A percentile compares a stretch with the other conserved stretches of the same genome.
Evolutionary conservation across 495 filamentous ascomycete genomes (phyloP).

Genomic region (Aspergillus nanangensis): DNA sequence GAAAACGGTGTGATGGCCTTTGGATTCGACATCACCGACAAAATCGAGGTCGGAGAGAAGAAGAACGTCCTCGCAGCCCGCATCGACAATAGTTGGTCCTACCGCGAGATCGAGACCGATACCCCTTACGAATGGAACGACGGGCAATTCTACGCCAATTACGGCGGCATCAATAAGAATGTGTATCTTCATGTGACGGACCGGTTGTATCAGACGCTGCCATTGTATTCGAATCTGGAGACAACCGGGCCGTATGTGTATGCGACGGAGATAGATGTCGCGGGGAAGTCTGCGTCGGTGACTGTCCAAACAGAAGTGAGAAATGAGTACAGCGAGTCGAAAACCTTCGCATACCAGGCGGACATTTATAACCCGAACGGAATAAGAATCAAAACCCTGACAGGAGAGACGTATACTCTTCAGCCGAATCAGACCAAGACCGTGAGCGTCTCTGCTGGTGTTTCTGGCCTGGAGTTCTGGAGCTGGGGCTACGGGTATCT

Average conservation of each 20-base stretch:
- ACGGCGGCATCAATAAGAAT: constrained; percentile 4
- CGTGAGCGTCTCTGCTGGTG: neutral
- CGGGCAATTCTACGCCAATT: constrained; percentile 1
- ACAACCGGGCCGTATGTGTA: neutral
- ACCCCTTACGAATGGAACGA: neutral
- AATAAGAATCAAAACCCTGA: neutral
- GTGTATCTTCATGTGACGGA: constrained; percentile 1
- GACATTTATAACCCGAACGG: neutral
- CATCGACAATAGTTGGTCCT: neutral
- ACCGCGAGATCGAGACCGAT: neutral
- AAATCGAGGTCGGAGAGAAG: neutral
- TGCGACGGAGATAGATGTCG: neutral
- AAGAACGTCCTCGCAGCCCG: neutral
- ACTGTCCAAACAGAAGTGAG: neutral
- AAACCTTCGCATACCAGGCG: neutral
- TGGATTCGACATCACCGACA: constrained; percentile 1
- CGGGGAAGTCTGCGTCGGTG: neutral
- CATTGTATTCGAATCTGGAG: constrained; percentile 1
- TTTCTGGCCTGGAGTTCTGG: neutral
- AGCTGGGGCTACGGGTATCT: constrained; percentile 3
- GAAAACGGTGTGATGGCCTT: constrained; percentile 8
- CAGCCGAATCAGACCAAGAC: constrained; percentile 2
- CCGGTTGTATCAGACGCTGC: constrained; percentile 1
- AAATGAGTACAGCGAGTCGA: neutral
- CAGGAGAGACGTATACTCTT: neutral